Evolutionary conservation across 805 yeast species (phyloP), one percentile per base, ranked within the genome.

Genomic region (Blastobotrys muscicola): DNA sequence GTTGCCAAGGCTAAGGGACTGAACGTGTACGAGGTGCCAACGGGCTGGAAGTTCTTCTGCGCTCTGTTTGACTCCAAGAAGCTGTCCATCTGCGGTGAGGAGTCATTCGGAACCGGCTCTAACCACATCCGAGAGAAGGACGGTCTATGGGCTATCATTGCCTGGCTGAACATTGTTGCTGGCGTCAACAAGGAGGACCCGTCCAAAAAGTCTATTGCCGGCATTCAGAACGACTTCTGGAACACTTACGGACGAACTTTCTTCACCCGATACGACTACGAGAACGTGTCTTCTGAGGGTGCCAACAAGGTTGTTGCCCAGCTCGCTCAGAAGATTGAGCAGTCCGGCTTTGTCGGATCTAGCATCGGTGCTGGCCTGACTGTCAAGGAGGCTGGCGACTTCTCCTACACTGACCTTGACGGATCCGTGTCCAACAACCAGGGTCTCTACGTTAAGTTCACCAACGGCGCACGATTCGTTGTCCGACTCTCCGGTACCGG

Each of bases 21-120:
- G 51, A 67, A 80, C 41, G 70, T 80, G 49, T 90, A 90, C 65
- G 98, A 92, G 66, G 97, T 92, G 4, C 98, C 98, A 44, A 90
- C 98, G 13, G 98, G 97, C 31, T 90, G 98, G 98, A 90, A 90
- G 67, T 90, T 90, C 62, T 90, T 90, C 75, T 89, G 97, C 67
- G 90, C 95, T 3, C 69, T 90, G 52, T 90, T 90, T 57, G 98
- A 90, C 61, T 89, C 94, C 33, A 78, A 85, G 58, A 89, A 87
- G 67, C 74, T 90, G 55, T 84, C 95, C 46, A 90, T 90, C 59
- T 90, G 98, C 67, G 98, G 98, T 55, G 98, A 90, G 67, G 98
- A 90, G 68, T 82, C 94, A 29, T 90, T 90, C 57, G 98, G 98
- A 58, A 90, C 98, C 26, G 98, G 98, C 37, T 87, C 97, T 13